Evolutionary conservation across 139 green algal genomes (phyloP), one percentile per base, ranked within the genome.

Genomic region (Micromonas commoda): DNA sequence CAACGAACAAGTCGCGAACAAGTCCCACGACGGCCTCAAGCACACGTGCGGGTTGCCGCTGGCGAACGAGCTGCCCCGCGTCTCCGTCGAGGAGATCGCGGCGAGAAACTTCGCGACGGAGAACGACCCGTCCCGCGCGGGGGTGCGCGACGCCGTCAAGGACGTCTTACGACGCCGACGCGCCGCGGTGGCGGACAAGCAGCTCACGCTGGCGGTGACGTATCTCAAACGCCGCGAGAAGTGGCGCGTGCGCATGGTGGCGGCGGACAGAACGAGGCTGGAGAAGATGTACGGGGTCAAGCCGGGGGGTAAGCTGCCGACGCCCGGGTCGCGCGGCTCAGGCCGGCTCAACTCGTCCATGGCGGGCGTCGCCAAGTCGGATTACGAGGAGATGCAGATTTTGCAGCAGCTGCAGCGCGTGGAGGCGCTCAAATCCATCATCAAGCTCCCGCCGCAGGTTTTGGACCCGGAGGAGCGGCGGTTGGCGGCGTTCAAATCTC

Each of bases 361-460:
- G 32, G 33, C 76, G 3, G 67, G 64, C 45, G 53, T 77, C 24
- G 71, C 82, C 13, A 73, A 65, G 24, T 81, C 71, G 24, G 86
- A 90, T 52, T 87, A 90, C 52, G 91, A 94, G 65, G 89, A 96
- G 82, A 84, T 88, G 82, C 86, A 86, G 60, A 79, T 92, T 1
- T 86, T 95, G 35, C 80, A 83, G 45, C 79, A 83, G 31, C 87
- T 95, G 45, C 81, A 90, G 75, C 86, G 83, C 9, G 81, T 89
- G 0, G 90, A 96, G 82, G 73, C 85, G 34, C 73, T 96, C 29
- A 91, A 91, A 69, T 69, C 82, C 34, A 88, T 91, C 75, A 78
- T 45, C 6, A 73, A 82, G 65, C 71, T 91, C 75, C 87, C 87
- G 19, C 69, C 82, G 34, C 86, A 86, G 82, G 57, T 88, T 32